Base-by-base conservation (phyloP, 257 asterid species). In the Eustoma russellianum region DNA sequence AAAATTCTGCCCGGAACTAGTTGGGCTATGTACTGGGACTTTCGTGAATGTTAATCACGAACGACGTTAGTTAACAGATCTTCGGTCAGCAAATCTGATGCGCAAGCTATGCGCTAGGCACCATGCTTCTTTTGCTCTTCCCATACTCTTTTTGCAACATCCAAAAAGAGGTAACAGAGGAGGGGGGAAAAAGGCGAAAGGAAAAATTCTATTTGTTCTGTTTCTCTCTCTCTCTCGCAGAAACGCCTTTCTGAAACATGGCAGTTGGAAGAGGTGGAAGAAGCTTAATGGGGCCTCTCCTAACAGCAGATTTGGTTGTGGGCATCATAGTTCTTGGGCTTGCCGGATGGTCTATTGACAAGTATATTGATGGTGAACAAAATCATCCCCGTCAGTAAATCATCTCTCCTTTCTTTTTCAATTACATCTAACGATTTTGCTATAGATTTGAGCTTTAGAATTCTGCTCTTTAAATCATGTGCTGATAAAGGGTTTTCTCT, bases 351-450 rank as follows among this genome's bases (percentile, higher is more conserved):
- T 84, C 93, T 60, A 62, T 87, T 49, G 79, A 87, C 78, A 82
- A 87, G 65, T 81, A 84, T 82, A 87, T 87, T 55, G 82, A 84
- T 70, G 96, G 90, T 60, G 73, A 87, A 62, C 93, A 87, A 56
- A 57, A 79, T 62, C 96, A 87, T 56, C 93, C 94, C 0, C 82
- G 94, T 83, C 33, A 35, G 68, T 38, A 38, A 38, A 7, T 38
- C 13, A 38, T 7, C 43, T 11, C 9, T 10, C 43, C 2, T 5
- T 38, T 38, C 9, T 38, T 38, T 11, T 7, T 38, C 9, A 38
- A 7, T 17, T 11, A 13, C 5, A 15, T 19, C 33, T 48, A 1
- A 17, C 12, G 12, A 8, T 47, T 24, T 33, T 53, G 7, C 2
- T 1, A 24, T 2, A 24, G 30, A 24, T 24, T 24, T 24, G 3